Percentiles rank a stretch among this genome's conserved stretches.
phyloP scores from a whole-genome alignment of 352 stramenopile species.

The Pythium aphanidermatum region DNA sequence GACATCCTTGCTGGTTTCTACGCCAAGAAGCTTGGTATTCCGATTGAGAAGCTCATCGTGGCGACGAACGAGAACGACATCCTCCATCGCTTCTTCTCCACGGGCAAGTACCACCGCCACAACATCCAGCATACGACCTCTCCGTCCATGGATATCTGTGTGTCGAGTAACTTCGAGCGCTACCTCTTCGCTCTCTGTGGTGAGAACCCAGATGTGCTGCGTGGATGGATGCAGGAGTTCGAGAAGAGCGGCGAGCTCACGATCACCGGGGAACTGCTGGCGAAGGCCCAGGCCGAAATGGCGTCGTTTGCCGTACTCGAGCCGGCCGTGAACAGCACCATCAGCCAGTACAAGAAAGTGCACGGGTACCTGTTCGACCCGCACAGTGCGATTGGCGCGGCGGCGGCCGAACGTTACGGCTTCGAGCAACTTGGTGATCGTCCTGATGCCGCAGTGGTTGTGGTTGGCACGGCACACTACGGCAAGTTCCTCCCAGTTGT shows the following conservation, averaged over 20 bases:
- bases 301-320: conserved; percentile 83
- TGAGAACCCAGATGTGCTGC: conserved; percentile 89
- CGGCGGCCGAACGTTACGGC: conserved; percentile 82
- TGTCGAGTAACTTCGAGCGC: conserved; percentile 99
- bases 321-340: conserved; percentile 88
- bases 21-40: conserved; percentile 90
- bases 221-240: conserved; percentile 94
- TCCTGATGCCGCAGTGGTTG: conserved; percentile 78
- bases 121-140: conserved; percentile 92
- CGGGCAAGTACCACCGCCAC: conserved; percentile 94
- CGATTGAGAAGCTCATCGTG: conserved; percentile 94
- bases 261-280: conserved; percentile 86
- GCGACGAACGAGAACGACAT: conserved; percentile 99
- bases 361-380: conserved; percentile 96
- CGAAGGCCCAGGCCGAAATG: conserved; percentile 92
- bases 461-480: conserved; percentile 96
- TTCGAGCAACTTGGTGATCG: conserved; percentile 51
- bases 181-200: conserved; percentile 96
- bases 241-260: conserved; percentile 93
- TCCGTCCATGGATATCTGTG: conserved; percentile 99
- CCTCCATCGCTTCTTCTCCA: conserved; percentile 96
- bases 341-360: conserved; percentile 88
- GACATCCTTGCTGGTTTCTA: conserved; percentile 99
- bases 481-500: conserved; percentile 97
- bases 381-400: conserved; percentile 94